phyloP scores from a whole-genome alignment of 192 early-diverging fungal species.

The Thamnidium elegans region DNA sequence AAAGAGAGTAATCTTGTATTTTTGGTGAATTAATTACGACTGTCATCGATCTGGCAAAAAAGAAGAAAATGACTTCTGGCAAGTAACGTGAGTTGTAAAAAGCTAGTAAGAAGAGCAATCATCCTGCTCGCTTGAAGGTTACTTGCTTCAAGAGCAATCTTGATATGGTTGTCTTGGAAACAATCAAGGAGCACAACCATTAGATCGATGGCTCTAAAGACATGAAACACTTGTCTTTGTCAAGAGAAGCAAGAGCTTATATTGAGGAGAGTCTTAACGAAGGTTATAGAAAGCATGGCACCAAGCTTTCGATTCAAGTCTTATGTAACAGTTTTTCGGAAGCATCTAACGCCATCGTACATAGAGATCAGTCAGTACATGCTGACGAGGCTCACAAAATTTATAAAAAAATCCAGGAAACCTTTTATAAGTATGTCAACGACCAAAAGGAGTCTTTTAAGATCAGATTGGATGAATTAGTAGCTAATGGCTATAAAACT shows the following conservation, averaged over 20 bases:
- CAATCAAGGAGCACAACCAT: not conserved
- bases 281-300: not conserved
- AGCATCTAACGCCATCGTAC: not conserved
- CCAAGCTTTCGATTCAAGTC: not conserved
- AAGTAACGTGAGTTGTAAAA: no score
- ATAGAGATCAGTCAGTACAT: slow-evolving; percentile 4
- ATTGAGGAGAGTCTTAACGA: not conserved
- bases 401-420: slow-evolving; percentile 5
- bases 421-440: not conserved
- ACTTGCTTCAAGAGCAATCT: not conserved
- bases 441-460: not conserved
- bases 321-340: not conserved
- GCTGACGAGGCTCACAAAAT: not conserved
- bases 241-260: not conserved
- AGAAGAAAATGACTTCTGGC: no score
- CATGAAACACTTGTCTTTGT: not conserved
- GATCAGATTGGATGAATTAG: not conserved
- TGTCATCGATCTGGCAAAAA: no score
- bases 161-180: not conserved
- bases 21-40: no score
- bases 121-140: not conserved
- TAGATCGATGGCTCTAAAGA: not conserved
- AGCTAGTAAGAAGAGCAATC: no score
- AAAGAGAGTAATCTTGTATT: no score
- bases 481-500: not conserved